These are phyloP conservation scores for Colletotrichum sp. DNA, from an alignment of 2,329 filamentous ascomycete genomes.

Conservation along the genomic window DNA sequence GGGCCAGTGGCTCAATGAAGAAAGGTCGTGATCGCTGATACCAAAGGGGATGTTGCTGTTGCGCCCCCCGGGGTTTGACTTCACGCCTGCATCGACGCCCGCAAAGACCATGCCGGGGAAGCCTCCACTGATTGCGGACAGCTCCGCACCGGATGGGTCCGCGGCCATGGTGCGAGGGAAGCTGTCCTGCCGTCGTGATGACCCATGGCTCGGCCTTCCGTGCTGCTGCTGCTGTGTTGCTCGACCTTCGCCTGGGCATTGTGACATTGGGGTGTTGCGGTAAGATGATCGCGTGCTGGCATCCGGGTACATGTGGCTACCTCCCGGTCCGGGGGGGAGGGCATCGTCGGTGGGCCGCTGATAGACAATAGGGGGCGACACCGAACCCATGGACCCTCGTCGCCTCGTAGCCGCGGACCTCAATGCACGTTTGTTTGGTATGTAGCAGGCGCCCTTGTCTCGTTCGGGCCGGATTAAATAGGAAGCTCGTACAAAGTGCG, in stretches of 20 bases:
- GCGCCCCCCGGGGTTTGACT: neutral
- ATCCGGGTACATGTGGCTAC: neutral
- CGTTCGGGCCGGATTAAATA: neutral
- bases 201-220: neutral
- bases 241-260: neutral
- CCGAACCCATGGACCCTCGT: neutral
- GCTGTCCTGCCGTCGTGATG: neutral
- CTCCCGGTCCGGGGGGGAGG: neutral
- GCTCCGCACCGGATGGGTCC: neutral
- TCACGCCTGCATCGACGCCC: neutral
- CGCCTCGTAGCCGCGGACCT: neutral
- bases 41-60: neutral
- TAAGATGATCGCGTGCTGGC: neutral
- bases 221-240: neutral
- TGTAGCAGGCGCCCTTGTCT: neutral
- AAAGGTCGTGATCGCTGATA: neutral
- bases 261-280: neutral
- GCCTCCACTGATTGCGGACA: neutral
- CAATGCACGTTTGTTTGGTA: neutral
- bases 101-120: neutral
- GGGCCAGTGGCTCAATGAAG: neutral
- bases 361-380: neutral
- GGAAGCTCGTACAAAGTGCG: neutral
- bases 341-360: neutral
- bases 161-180: neutral